Evolutionary conservation across 257 asterid genomes (phyloP), one percentile per base, ranked within the genome.

Genomic region (Gynochthodes officinalis): DNA sequence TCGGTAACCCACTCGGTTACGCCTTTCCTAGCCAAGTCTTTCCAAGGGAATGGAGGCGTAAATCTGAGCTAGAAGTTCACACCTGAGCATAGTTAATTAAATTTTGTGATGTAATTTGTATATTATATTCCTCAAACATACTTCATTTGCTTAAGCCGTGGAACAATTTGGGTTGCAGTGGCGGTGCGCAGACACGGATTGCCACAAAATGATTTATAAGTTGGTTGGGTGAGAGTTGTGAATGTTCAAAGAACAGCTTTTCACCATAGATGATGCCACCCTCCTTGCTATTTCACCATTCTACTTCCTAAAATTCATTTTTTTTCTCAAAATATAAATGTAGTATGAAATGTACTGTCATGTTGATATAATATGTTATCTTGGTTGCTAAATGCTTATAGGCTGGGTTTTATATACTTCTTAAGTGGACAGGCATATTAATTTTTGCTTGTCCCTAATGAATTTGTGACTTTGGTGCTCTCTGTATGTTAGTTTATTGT

Each of bases 181-280:
- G 43, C 16, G 66, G 66, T 60, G 15, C 21, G 23, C 37, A 16
- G 28, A 63, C 27, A 37, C 19, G 28, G 28, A 60, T 60, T 33
- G 42, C 48, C 35, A 18, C 28, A 35, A 1, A 19, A 16, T 35
- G 19, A 60, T 30, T 12, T 16, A 4, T 19, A 37, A 9, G 16
- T 62, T 62, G 25, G 42, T 21, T n/a, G 15, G 21, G 10, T 57
- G 35, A 57, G 54, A 11, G 5, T 49, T 18, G n/a, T 11, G 46
- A 61, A 32, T 30, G 6, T 32, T 61, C 44, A 61, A 48, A 67
- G 71, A 44, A 21, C 71, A 44, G 16, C 23, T 63, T 43, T 63
- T 13, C 50, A 21, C 19, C 37, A 1, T 18, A 46, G 14, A 5
- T 61, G 4, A 10, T 61, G 19, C 67, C 19, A 37, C 43, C 43